Percentiles rank a stretch among this genome's conserved stretches.
phyloP scores from a whole-genome alignment of 768 basidiomycete species.

The Lactarius trivialis region DNA sequence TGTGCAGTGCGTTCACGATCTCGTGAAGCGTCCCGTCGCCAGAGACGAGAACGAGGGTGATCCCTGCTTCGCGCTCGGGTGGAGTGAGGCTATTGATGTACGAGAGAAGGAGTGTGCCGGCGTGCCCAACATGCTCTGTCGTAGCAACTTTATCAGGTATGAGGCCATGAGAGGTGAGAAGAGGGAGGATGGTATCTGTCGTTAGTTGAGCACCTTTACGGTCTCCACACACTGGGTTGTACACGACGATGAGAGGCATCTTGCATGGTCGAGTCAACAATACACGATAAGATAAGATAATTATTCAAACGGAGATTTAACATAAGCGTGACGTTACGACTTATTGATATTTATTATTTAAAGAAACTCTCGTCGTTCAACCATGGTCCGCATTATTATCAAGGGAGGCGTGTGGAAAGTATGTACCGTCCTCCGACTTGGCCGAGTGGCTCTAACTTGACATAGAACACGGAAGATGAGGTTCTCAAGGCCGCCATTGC shows the following conservation, averaged over 20 bases:
- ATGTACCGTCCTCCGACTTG: constrained; percentile 16
- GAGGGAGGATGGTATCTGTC: constrained; percentile 54
- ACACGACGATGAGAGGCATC: constrained; percentile 55
- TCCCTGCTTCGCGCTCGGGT: constrained; percentile 23
- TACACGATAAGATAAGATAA: constrained; percentile 7
- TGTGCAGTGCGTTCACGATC: constrained; percentile 57
- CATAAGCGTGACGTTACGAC: too few species aligned
- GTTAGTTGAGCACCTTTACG: constrained; percentile 51
- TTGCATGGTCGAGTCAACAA: not conserved
- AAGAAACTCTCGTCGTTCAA: too few species aligned
- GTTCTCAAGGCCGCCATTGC: constrained; percentile 98
- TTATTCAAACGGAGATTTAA: not conserved
- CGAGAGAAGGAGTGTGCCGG: constrained; percentile 39
- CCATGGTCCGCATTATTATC: constrained; percentile 86
- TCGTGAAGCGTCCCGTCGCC: constrained; percentile 95
- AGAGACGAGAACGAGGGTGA: constrained; percentile 59
- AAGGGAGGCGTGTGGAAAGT: constrained; percentile 93
- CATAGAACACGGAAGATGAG: constrained; percentile 92
- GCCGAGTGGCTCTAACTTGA: constrained; percentile 5
- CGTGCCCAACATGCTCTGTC: constrained; percentile 51
- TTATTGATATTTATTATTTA: not conserved
- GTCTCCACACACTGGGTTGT: constrained; percentile 73
- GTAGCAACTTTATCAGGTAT: constrained; percentile 36
- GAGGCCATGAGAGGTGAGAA: constrained; percentile 41
- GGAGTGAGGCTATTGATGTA: constrained; percentile 31